These are phyloP conservation scores for Dendrocalamus sinicus DNA, from an alignment of 176 grass and related monocot genomes.

Conservation along the genomic window DNA sequence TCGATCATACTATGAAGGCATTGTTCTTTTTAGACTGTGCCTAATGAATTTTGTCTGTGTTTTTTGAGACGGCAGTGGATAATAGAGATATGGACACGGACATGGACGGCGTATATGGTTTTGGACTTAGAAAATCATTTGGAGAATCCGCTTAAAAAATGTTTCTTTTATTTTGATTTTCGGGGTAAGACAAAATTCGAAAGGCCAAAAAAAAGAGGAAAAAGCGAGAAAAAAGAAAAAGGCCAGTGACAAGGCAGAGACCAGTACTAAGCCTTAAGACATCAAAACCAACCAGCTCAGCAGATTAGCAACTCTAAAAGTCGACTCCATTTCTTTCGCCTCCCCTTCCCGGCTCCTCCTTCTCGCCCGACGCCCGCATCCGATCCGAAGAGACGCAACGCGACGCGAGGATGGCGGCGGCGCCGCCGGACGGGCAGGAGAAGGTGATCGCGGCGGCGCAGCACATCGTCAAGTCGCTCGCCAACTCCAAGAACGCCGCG, in stretches of 20 bases:
- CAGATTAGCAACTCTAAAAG: not conserved
- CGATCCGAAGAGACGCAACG: conserved; percentile 14
- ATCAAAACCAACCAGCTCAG: conserved; percentile 39
- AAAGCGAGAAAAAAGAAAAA: no score
- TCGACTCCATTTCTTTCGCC: conserved; percentile 35
- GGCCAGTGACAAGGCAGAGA: not conserved
- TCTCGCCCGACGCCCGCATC: not conserved
- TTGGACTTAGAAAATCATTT: no score
- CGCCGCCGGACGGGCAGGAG: conserved; percentile 74
- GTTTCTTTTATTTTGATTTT: no score
- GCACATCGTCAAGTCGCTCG: conserved; percentile 87
- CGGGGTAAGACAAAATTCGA: no score
- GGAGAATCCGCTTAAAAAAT: no score
- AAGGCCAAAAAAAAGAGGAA: no score
- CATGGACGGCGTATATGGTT: no score
- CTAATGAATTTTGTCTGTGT: no score
- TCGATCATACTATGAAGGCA: conserved; percentile 19
- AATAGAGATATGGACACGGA: no score
- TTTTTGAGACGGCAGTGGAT: no score
- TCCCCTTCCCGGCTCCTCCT: not conserved
- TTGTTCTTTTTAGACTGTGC: no score
- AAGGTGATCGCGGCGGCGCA: conserved; percentile 86
- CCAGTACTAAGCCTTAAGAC: conserved; percentile 8
- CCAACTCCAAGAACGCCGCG: conserved; percentile 84
- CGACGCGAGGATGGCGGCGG: conserved; percentile 41